Conservation (phyloP, 345 rosid species). For the Eucalyptus virginea region DNA sequence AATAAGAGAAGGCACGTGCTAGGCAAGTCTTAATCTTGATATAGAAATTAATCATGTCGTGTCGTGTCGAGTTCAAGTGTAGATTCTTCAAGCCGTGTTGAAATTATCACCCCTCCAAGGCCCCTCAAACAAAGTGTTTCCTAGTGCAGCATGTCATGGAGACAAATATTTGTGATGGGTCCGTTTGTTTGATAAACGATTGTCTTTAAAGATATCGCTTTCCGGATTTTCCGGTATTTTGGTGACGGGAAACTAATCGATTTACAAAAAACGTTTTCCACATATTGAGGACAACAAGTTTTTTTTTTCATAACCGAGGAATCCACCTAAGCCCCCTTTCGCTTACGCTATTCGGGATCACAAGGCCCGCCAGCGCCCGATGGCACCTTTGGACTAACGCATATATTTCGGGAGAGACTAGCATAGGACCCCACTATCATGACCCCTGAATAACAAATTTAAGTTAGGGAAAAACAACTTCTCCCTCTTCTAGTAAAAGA, state of each 20-base stretch:
- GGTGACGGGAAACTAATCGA: accelerated
- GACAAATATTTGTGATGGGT: neutral
- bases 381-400: no score
- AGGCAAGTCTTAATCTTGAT: neutral
- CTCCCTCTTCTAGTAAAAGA: neutral
- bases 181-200: neutral
- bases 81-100: neutral
- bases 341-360: accelerated
- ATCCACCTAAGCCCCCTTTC: accelerated
- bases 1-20: neutral
- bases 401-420: no score
- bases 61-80: neutral
- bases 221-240: accelerated
- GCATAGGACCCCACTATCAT: accelerated
- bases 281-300: neutral
- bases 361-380: accelerated
- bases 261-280: accelerated
- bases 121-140: neutral
- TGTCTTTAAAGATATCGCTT: accelerated
- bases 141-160: accelerated
- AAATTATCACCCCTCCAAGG: neutral
- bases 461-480: neutral
- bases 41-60: neutral
- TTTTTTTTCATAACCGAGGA: no score
- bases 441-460: accelerated